Evolutionary conservation across 306 rosid genomes (phyloP).

Genomic region (Corylus americana): DNA sequence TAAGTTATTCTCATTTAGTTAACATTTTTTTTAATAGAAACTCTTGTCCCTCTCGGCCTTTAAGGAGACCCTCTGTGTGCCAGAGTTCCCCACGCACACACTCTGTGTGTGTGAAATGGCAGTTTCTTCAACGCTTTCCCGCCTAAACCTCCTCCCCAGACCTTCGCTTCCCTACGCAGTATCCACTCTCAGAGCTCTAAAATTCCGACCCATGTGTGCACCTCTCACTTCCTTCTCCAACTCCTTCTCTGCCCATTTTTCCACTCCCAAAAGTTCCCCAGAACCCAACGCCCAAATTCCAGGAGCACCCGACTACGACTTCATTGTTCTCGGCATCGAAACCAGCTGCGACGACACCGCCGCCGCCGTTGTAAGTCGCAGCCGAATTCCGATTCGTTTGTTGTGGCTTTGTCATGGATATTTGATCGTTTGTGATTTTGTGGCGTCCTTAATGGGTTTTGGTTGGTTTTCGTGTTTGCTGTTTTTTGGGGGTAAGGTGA

Average conservation of each 20-base stretch:
- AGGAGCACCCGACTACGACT: constrained; percentile 33
- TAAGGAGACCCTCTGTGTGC: no score
- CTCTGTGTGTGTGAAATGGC: constrained; percentile 38
- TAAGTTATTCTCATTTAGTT: no score
- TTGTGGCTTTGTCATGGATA: not conserved
- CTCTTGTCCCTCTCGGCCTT: no score
- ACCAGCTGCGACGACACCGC: constrained; percentile 99
- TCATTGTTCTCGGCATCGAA: constrained; percentile 84
- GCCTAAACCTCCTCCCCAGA: constrained; percentile 60
- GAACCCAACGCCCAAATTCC: constrained; percentile 20
- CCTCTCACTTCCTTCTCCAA: constrained; percentile 23
- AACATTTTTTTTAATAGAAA: no score
- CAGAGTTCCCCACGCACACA: not conserved
- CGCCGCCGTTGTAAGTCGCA: constrained; percentile 71
- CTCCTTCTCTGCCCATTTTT: constrained; percentile 14
- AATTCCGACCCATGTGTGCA: constrained; percentile 19
- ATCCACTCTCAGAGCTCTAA: constrained; percentile 24
- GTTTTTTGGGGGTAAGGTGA: constrained; percentile 50
- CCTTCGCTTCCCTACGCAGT: constrained; percentile 38
- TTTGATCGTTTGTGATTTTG: not conserved
- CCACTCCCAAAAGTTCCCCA: constrained; percentile 14
- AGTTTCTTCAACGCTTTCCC: constrained; percentile 56
- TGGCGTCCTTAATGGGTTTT: constrained; percentile 13
- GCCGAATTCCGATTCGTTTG: not conserved
- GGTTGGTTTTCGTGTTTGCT: constrained; percentile 3